A percentile compares a stretch with the other conserved stretches of the same genome.
Evolutionary conservation across 306 rosid species (phyloP).

Genomic region (Phaseolus lunatus): DNA sequence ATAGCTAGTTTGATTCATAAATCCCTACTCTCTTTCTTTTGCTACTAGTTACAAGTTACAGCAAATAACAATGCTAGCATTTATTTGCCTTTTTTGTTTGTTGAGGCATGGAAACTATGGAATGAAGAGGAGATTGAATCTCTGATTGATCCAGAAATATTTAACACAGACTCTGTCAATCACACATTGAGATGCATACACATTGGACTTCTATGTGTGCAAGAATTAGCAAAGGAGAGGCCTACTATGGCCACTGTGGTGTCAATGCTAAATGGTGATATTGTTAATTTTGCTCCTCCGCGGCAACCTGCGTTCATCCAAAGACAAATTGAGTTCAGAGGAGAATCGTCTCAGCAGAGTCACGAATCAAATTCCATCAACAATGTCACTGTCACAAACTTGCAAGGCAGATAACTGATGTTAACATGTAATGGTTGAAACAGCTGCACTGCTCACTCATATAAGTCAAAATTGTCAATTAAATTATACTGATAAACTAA

Average conservation of each 20-base stretch:
- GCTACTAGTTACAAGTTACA: neutral
- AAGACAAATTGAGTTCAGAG: neutral
- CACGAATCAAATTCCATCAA: neutral
- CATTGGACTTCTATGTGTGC: conserved; percentile 44
- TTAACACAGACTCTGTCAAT: neutral
- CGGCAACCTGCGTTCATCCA: conserved; percentile 20
- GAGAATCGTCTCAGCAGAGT: neutral
- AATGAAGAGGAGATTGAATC: neutral
- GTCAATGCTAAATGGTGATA: conserved; percentile 45
- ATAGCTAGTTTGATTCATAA: too few relatives aligned
- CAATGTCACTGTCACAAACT: neutral
- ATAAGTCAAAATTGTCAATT: too few relatives aligned
- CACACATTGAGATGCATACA: conserved; percentile 43
- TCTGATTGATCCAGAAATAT: conserved; percentile 39
- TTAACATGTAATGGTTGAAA: too few relatives aligned
- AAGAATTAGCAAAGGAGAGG: conserved; percentile 44
- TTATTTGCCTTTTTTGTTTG: neutral
- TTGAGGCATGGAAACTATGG: conserved; percentile 51
- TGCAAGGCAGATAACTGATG: neutral
- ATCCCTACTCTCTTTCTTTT: neutral
- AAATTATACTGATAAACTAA: too few relatives aligned
- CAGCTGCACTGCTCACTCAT: too few relatives aligned
- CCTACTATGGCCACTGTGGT: conserved; percentile 33
- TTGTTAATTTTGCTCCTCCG: conserved; percentile 34
- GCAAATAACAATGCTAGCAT: neutral